Percentiles rank a stretch among this genome's conserved stretches.
Evolutionary conservation across 352 stramenopile genomes (phyloP).

Genomic region (Phytophthora hibernalis): DNA sequence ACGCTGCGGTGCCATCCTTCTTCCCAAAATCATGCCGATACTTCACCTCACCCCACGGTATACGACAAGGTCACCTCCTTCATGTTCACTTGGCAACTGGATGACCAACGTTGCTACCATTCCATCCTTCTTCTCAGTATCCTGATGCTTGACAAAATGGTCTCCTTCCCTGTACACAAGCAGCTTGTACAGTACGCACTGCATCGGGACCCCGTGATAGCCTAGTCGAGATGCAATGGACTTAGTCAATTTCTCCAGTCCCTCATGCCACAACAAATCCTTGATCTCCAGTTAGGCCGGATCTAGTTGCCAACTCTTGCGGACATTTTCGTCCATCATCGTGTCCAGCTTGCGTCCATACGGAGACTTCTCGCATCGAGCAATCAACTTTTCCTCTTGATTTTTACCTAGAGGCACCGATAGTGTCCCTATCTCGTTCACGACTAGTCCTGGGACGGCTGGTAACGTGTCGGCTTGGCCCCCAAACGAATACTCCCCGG

Average conservation of each 20-base stretch:
- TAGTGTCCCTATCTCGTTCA: neutral
- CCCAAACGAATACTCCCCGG: constrained; percentile 4
- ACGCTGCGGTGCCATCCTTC: neutral
- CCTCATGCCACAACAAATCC: constrained; percentile 3
- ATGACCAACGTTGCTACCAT: constrained; percentile 62
- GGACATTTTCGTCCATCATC: constrained; percentile 14
- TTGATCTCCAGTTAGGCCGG: neutral
- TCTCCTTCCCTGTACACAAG: constrained; percentile 46
- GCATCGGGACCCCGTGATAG: constrained; percentile 3
- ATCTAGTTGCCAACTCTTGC: constrained; percentile 18
- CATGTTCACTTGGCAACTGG: constrained; percentile 40
- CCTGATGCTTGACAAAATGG: constrained; percentile 47
- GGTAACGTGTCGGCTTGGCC: neutral
- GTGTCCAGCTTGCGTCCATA: constrained; percentile 6
- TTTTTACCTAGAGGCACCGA: neutral
- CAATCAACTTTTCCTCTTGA: neutral
- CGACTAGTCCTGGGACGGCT: neutral
- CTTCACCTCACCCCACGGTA: constrained; percentile 5
- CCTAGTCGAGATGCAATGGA: constrained; percentile 5
- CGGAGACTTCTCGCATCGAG: neutral
- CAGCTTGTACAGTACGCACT: constrained; percentile 45
- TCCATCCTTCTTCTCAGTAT: constrained; percentile 54
- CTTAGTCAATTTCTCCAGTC: constrained; percentile 3
- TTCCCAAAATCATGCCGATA: constrained; percentile 8
- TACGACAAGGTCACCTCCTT: constrained; percentile 34